Conservation (phyloP, 495 filamentous ascomycete genomes). For the Aspergillus mulundensis region DNA sequence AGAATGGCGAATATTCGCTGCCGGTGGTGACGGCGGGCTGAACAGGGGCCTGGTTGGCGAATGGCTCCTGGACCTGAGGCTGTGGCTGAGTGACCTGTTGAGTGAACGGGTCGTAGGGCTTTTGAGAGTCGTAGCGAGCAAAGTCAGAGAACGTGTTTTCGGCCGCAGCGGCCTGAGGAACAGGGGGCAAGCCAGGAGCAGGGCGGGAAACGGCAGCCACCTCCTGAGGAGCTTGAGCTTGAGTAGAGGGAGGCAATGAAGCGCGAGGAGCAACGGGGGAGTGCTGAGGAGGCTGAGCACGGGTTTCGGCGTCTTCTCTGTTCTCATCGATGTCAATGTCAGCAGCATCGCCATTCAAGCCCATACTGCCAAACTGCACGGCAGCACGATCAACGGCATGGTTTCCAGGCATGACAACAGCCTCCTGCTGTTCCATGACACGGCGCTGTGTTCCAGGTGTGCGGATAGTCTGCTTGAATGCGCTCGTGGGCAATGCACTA, state of each 20-base stretch:
- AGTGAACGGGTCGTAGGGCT: constrained; percentile 82
- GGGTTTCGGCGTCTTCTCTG: constrained; percentile 89
- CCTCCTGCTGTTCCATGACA: constrained; percentile 90
- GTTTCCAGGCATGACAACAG: constrained; percentile 98
- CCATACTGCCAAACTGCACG: constrained; percentile 98
- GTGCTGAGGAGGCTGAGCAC: constrained; percentile 89
- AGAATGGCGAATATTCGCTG: constrained; percentile 80
- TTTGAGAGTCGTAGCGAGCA: constrained; percentile 73
- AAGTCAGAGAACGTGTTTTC: constrained; percentile 52
- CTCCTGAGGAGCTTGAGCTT: constrained; percentile 48
- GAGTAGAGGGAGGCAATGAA: constrained; percentile 73
- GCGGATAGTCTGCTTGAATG: constrained; percentile 71
- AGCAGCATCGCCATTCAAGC: constrained; percentile 69
- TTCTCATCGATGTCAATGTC: constrained; percentile 87
- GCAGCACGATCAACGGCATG: constrained; percentile 88
- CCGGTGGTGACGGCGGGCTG: constrained; percentile 59
- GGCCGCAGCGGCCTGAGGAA: constrained; percentile 52
- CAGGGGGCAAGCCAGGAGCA: constrained; percentile 63
- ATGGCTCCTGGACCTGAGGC: constrained; percentile 52
- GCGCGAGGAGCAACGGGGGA: constrained; percentile 90
- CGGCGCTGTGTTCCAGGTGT: constrained; percentile 75
- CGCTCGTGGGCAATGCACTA: constrained; percentile 68
- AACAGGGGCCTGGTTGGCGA: constrained; percentile 51
- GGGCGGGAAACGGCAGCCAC: constrained; percentile 61
- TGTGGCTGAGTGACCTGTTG: constrained; percentile 72